A percentile compares a stretch with the other conserved stretches of the same genome.
Conservation (phyloP, 2,329 filamentous ascomycete genomes). For the Ophidiomyces ophidiicola region DNA sequence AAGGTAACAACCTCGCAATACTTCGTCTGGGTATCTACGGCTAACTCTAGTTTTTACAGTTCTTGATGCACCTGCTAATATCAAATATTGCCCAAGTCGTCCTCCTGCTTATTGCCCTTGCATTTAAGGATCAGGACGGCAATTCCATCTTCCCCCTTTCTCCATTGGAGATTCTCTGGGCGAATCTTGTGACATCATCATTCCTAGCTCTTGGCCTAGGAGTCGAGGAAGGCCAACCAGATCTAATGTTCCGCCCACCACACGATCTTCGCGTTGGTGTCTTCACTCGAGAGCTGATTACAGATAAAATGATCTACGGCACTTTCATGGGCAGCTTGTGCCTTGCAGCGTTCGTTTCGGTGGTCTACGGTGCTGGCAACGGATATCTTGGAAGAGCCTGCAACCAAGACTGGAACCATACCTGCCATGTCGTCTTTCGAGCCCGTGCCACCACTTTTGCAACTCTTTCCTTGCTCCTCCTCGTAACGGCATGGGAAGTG, state of each 20-base stretch:
- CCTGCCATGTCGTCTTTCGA: conserved; percentile 48
- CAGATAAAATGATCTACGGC: conserved; percentile 33
- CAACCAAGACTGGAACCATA: conserved; percentile 39
- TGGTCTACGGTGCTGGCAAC: conserved; percentile 28
- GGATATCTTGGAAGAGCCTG: conserved; percentile 43
- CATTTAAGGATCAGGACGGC: conserved; percentile 58
- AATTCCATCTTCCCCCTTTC: conserved; percentile 75
- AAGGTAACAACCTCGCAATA: conserved; percentile 32
- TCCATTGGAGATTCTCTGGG: conserved; percentile 79
- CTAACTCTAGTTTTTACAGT: conserved; percentile 37
- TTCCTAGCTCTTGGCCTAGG: conserved; percentile 79
- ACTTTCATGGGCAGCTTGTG: conserved; percentile 38
- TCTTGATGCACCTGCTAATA: conserved; percentile 64
- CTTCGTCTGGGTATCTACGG: too few relatives aligned
- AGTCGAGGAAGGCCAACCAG: conserved; percentile 59
- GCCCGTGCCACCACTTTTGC: conserved; percentile 63
- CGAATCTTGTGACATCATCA: conserved; percentile 80
- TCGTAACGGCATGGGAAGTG: conserved; percentile 70
- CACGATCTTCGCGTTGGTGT: conserved; percentile 43
- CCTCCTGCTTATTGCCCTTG: conserved; percentile 65
- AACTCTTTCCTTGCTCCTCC: conserved; percentile 59
- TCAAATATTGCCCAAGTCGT: conserved; percentile 78
- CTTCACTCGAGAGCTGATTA: conserved; percentile 31
- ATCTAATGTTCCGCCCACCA: conserved; percentile 70
- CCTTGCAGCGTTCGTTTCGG: conserved; percentile 29